Base-by-base conservation (phyloP, 164 flowering plant genomes). In the Sextonia rubra region DNA sequence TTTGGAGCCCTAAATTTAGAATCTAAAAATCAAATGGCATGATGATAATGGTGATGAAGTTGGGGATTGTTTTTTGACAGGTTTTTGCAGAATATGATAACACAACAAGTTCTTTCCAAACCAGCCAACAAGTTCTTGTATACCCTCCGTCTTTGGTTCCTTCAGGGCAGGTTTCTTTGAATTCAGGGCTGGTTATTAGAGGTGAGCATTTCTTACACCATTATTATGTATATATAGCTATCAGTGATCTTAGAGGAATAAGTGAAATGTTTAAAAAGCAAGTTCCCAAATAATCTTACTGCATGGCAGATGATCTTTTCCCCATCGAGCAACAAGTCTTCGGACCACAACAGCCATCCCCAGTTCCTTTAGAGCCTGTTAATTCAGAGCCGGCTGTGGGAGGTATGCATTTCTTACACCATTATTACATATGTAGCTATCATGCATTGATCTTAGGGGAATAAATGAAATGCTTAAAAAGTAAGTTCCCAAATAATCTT, bases 11-110 rank as follows among this genome's bases (percentile, higher is more conserved):
- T 58, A 58, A 58, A 58, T 58, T 58, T 58, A 18, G 61, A 18
- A 23, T 11, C 2, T 58, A 22, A 23, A 58, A 58, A 58, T 7
- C 61, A 17, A 58, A 17, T n/a, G 61, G 23, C 61, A 58, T 37
- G 44, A 58, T 23, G 27, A 23, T 2, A 25, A 62, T 23, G 14
- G 23, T 62, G 30, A 62, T 25, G 12, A 62, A 62, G 15, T 27
- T 62, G 29, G 26, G 2, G n/a, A 9, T 25, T 18, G 11, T n/a
- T 58, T 48, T 12, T 15, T 64, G 49, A 77, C 87, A 93, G 99
- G 87, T 86, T 17, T 88, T 77, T 77, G 98, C 92, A 15, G 99
- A 95, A 14, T 93, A 95, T 83, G 98, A 95, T 20, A 91, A 95
- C 69, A 79, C 72, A 27, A 71, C 72, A 1, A 75, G 60, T 79